These are phyloP conservation scores for Dendrothele bispora DNA, from an alignment of 768 basidiomycete genomes.

Conservation along the genomic window DNA sequence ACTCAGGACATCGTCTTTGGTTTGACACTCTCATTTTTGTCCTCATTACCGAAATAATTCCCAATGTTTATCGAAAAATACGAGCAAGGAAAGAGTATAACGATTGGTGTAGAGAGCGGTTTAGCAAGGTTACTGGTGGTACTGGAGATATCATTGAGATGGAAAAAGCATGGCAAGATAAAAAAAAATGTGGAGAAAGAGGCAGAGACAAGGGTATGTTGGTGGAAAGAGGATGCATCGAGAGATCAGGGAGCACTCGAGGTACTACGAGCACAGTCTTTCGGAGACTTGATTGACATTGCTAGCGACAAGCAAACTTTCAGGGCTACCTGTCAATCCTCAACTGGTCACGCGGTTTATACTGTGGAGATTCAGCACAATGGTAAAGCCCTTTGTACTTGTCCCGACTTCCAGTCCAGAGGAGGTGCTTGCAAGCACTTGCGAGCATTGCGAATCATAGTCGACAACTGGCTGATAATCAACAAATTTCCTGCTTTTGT, in stretches of 20 bases:
- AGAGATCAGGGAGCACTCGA: not conserved
- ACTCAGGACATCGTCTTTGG: conserved; percentile 21
- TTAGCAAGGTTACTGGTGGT: not conserved
- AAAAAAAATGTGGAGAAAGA: not conserved
- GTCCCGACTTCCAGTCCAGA: not conserved
- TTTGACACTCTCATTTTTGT: conserved; percentile 23
- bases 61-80: conserved; percentile 3
- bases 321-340: not conserved
- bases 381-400: not conserved
- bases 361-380: not conserved
- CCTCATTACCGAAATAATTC: conserved; percentile 10
- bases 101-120: not conserved
- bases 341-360: not conserved
- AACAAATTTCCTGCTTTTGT: no score
- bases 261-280: not conserved
- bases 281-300: not conserved
- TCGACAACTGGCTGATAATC: not conserved
- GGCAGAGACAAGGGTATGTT: not conserved
- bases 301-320: not conserved
- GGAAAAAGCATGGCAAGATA: not conserved
- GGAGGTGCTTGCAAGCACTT: conserved; percentile 2
- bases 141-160: not conserved
- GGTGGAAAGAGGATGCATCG: not conserved
- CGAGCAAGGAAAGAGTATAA: not conserved
- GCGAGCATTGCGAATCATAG: not conserved